These are phyloP conservation scores for Plectosphaerella sp. DNA, from an alignment of 2,329 filamentous ascomycete species.

Conservation along the genomic window DNA sequence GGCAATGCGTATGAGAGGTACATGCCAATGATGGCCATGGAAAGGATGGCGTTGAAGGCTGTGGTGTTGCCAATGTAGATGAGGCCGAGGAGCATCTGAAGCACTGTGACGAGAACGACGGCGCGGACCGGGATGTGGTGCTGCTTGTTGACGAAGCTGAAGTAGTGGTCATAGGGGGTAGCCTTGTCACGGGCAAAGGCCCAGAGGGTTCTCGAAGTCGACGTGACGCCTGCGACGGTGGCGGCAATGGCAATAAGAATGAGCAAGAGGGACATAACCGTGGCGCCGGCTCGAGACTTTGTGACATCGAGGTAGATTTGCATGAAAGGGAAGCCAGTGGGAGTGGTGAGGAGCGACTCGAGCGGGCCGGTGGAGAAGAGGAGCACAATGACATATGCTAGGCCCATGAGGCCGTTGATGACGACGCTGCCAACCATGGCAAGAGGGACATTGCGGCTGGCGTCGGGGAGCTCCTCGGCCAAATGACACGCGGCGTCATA, in stretches of 20 bases:
- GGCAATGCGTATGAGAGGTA: constrained; percentile 39
- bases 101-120: constrained; percentile 16
- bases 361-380: constrained; percentile 37
- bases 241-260: constrained; percentile 21
- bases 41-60: constrained; percentile 34
- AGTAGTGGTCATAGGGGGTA: constrained; percentile 27
- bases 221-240: constrained; percentile 25
- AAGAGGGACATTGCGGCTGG: constrained; percentile 24
- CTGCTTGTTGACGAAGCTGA: constrained; percentile 25
- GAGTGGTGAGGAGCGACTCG: constrained; percentile 28
- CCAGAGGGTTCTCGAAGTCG: constrained; percentile 31
- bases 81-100: constrained; percentile 26
- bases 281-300: constrained; percentile 16
- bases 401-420: constrained; percentile 40
- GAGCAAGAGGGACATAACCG: constrained; percentile 22
- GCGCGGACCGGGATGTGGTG: constrained; percentile 27
- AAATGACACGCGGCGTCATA: constrained; percentile 29
- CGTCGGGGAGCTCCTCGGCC: constrained; percentile 26
- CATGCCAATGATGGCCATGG: constrained; percentile 35
- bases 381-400: constrained; percentile 35
- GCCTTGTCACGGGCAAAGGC: constrained; percentile 32
- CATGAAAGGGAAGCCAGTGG: constrained; percentile 38
- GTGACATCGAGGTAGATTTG: constrained; percentile 30
- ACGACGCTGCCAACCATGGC: constrained; percentile 28
- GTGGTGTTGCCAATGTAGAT: constrained; percentile 37